Base-by-base conservation (phyloP, 2,329 filamentous ascomycete genomes). In the Fusarium tanahbumbuense region DNA sequence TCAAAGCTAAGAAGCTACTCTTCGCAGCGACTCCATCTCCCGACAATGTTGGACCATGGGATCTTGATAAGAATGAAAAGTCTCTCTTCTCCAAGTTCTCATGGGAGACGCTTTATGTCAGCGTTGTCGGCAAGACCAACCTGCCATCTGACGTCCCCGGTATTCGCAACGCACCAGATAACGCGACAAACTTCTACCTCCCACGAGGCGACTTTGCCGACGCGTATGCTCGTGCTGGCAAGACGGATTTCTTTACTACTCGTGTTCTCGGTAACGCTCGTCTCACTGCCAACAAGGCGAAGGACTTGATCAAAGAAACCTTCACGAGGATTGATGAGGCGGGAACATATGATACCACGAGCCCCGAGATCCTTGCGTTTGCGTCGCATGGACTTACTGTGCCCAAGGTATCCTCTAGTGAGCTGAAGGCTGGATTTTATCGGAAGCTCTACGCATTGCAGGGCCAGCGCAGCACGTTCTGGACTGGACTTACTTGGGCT, bases 381-480 rank as follows among this genome's bases (percentile, higher is more conserved):
- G 55, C 64, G n/a, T 49, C 71, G 10, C 71, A 70, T 27, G 56
- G 60, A 50, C 72, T 32, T 27, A 78, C 60, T 57, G 66, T 20
- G 2, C 65, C 65, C 6, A 69, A 69, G 28, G 78, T 80, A 1
- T 64, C 73, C 2, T 37, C 73, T 0, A 50, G 77, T 3, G 73
- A 76, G 5, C 76, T 82, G 18, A 55, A 59, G 1, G 53, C 47
- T 5, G 79, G 80, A 1, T 81, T 82, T 49, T 81, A 79, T 34
- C 41, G 66, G 0, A 69, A 80, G 15, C 46, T 82, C 6, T 76
- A 80, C 27, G 70, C 50, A 0, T 63, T 82, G 11, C 78, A 82
- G 68, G 79, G 80, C 1, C 59, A 74, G 32, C 69, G 73, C 1
- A 79, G 75, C 44, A 82, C 80, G 1, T 82, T 76, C 60, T 83